phyloP scores from a whole-genome alignment of 371 early-diverging fungal genomes.

The Rhizopus arrhizus region DNA sequence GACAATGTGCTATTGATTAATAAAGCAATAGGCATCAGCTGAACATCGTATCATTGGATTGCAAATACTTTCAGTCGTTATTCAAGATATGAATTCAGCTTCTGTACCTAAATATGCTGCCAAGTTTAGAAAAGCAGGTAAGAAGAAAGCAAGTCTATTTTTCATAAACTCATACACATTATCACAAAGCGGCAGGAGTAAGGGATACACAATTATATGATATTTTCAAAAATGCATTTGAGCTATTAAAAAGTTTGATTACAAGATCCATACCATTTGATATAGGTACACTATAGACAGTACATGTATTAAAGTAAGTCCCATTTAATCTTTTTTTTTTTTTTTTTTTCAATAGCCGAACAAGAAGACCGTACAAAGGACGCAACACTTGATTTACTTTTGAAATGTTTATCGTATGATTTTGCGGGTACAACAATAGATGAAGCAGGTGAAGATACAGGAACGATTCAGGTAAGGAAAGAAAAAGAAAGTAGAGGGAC shows the following conservation, averaged over 20 bases:
- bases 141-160: not conserved
- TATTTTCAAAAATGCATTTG: constrained; percentile 67
- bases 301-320: not conserved
- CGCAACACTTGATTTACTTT: constrained; percentile 61
- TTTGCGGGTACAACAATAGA: constrained; percentile 85
- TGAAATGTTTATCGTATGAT: constrained; percentile 76
- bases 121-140: constrained; percentile 66
- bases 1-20: not conserved
- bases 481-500: not conserved
- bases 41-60: constrained; percentile 65
- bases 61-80: constrained; percentile 55
- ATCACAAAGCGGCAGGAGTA: constrained; percentile 69
- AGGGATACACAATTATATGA: constrained; percentile 73
- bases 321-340: constrained; percentile 2
- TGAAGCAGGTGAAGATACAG: constrained; percentile 80
- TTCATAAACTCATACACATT: not conserved
- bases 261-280: constrained; percentile 36
- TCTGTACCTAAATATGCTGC: constrained; percentile 61
- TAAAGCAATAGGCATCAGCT: constrained; percentile 48
- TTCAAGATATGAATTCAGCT: constrained; percentile 61
- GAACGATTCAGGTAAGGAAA: constrained; percentile 66
- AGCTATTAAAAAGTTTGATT: constrained; percentile 53
- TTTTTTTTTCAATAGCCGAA: constrained; percentile 24
- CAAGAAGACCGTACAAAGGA: constrained; percentile 55
- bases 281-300: constrained; percentile 31